phyloP scores from a whole-genome alignment of 208 protist species.

The Acanthamoeba triangularis region DNA sequence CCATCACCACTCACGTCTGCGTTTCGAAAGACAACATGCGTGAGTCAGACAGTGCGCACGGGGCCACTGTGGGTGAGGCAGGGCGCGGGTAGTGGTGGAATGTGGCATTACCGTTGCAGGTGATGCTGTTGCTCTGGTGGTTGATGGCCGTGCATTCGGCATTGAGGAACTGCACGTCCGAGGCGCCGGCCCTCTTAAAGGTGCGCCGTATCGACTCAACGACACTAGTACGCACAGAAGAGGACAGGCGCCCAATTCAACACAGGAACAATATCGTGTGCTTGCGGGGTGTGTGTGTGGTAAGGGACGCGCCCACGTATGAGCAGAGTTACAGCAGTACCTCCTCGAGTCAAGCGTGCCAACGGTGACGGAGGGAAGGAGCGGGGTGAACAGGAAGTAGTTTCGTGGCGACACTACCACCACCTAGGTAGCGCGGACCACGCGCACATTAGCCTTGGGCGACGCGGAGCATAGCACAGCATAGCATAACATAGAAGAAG shows the following conservation, averaged over 20 bases:
- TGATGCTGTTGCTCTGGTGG: conserved; percentile 13
- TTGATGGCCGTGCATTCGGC: conserved; percentile 48
- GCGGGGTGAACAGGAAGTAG: conserved; percentile 90
- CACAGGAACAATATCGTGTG: background rate
- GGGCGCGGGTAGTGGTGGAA: background rate
- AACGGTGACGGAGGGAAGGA: conserved; percentile 79
- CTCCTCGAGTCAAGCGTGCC: background rate
- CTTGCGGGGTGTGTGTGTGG: background rate
- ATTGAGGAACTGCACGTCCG: conserved; percentile 13
- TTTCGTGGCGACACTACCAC: conserved; percentile 82
- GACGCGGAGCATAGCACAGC: background rate
- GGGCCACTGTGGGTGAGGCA: background rate
- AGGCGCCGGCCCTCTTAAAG: conserved; percentile 5
- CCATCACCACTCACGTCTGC: conserved; percentile 1
- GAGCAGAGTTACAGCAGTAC: too few species aligned
- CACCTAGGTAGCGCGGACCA: background rate
- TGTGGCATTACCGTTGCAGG: background rate
- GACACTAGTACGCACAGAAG: background rate
- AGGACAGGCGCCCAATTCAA: too few species aligned
- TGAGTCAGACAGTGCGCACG: background rate
- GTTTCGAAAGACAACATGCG: background rate
- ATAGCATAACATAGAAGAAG: background rate
- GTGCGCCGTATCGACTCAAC: conserved; percentile 15
- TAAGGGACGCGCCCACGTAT: too few species aligned
- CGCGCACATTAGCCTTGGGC: background rate